Evolutionary conservation across 139 green algal genomes (phyloP).

Genomic region (Penium margaritaceum): DNA sequence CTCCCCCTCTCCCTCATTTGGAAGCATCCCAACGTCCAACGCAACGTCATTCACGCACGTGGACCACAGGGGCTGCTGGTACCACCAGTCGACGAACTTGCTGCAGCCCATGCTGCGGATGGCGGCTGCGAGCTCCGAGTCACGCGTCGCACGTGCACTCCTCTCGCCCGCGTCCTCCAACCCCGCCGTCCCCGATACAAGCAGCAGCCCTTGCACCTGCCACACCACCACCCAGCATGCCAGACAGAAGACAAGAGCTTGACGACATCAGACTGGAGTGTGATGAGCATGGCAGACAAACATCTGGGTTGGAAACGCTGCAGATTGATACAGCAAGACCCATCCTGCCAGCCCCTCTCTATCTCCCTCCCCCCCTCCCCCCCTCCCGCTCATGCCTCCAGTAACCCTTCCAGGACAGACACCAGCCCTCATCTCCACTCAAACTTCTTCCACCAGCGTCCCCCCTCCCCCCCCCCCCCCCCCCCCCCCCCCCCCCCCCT

Average conservation of each 20-base stretch:
- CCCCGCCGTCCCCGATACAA: conserved; percentile 20
- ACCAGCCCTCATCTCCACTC: neutral
- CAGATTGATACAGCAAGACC: neutral
- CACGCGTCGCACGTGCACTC: neutral
- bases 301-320: neutral
- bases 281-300: neutral
- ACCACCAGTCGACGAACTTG: conserved; percentile 27
- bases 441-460: too few relatives aligned
- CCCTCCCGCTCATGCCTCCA: neutral
- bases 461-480: too few relatives aligned
- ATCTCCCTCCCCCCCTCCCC: neutral
- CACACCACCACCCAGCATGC: too few relatives aligned
- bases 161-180: neutral
- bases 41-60: too few relatives aligned
- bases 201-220: neutral
- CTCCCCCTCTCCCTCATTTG: too few relatives aligned
- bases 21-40: too few relatives aligned
- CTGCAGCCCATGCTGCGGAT: conserved; percentile 1
- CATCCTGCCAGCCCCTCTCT: neutral
- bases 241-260: neutral
- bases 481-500: too few relatives aligned
- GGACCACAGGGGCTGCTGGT: conserved; percentile 17
- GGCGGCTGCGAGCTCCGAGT: conserved; percentile 1
- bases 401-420: too few relatives aligned
- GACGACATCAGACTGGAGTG: neutral